Evolutionary conservation across 768 basidiomycete species (phyloP), one percentile per base, ranked within the genome.

Genomic region (Panellus pusillus): DNA sequence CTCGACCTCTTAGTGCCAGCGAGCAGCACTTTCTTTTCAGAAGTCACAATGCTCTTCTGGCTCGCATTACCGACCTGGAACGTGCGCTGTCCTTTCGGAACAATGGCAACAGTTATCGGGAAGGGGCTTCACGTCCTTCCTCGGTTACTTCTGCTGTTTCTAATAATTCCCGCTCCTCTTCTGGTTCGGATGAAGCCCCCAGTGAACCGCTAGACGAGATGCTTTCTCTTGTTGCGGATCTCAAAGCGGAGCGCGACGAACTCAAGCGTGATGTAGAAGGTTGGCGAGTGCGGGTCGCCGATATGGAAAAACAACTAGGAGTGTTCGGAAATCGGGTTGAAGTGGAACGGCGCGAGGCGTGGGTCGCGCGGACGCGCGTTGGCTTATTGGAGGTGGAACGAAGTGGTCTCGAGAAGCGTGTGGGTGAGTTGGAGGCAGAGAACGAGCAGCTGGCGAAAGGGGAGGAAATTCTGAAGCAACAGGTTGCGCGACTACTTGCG

Each of bases 241-340:
- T 92, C 62, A 93, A 93, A 67, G 79, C 86, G 12, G 94, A 98
- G 70, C 78, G 95, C 28, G 95, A 98, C 63, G 88, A 93, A 54
- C 75, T 98, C 46, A 87, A 87, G 67, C 82, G 84, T 47, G 94
- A 98, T 68, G 85, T 93, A 0, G 88, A 93, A 60, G 89, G 88
- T 0, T 96, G 93, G 92, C 79, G 89, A 56, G 77, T 71, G 31
- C 79, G 94, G 19, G 89, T 93, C 43, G 75, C 75, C 13, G 87
- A 89, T 63, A 76, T 91, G 62, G 91, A 96, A 62, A 84, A 81
- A 50, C 85, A 86, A 60, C 70, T 84, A 19, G 73, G 76, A 38
- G 72, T 84, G 35, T 79, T 96, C 45, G 78, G 82, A 20, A 81
- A 80, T 55, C 76, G 88, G 11, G 77, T 92, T 13, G 90, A 93